Evolutionary conservation across 2,329 filamentous ascomycete genomes (phyloP), one percentile per base, ranked within the genome.

Genomic region (Botrytis deweyae): DNA sequence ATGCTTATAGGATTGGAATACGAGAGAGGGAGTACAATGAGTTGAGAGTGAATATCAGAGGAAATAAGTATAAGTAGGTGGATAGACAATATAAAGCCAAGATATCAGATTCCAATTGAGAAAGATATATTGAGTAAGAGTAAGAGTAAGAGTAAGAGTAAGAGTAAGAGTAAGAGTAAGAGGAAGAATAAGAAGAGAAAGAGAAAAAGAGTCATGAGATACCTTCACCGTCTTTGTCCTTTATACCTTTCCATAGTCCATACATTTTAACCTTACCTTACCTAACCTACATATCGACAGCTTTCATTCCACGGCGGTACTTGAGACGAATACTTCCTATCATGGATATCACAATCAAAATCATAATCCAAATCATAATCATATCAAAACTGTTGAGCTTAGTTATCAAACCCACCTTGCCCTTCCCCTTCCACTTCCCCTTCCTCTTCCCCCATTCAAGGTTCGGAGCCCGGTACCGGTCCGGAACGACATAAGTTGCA

Each of bases 381-480:
- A 58, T 55, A 58, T 58, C 52, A 58, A 58, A 58, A 58, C 52
- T 58, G 52, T 58, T 58, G 52, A 58, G 52, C 49, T 52, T 52
- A 52, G 25, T n/a, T 52, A 52, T 52, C 49, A 52, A 52, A n/a
- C 20, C 49, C 49, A 52, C 49, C 25, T 52, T 52, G 25, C 49
- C 0, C 12, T n/a, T 52, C 49, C 25, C 49, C 49, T 52, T 52
- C 49, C 49, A 10, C 10, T 52, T 6, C 49, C 49, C 25, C 10
- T 52, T 49, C 46, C 44, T 22, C 4, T 52, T 4, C 10, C 49
- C 25, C 49, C 22, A 52, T 52, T n/a, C 49, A 52, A 52, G 49
- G 25, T n/a, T 52, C 49, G 49, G 49, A n/a, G 49, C 25, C 49
- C 25, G 49, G 49, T n/a, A 52, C 49, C n/a, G 52, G 52, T 8